Conservation (phyloP, 2,329 filamentous ascomycete genomes). For the Myriosclerotinia duriaeana region DNA sequence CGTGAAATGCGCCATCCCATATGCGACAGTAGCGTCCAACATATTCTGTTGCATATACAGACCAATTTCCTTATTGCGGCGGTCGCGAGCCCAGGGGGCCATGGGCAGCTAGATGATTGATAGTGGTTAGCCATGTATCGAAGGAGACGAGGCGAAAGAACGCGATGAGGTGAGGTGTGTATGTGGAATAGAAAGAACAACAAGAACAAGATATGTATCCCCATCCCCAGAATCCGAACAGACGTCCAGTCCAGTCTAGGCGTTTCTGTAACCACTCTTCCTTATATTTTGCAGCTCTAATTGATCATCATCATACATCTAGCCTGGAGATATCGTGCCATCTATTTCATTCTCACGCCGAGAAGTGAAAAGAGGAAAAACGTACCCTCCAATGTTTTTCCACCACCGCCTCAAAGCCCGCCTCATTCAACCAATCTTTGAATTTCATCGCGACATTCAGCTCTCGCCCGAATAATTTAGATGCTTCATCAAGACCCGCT, state of each 20-base stretch:
- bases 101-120: conserved; percentile 25
- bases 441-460: conserved; percentile 30
- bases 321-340: no score
- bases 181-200: background rate
- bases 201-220: background rate
- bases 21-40: conserved; percentile 26
- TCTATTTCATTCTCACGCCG: background rate
- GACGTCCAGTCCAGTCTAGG: no score
- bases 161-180: background rate
- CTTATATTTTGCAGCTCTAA: background rate
- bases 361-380: background rate
- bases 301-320: no score
- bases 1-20: conserved; percentile 30
- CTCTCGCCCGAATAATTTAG: conserved; percentile 42
- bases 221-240: background rate
- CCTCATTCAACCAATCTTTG: conserved; percentile 38
- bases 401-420: conserved; percentile 42
- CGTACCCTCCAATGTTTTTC: conserved; percentile 22
- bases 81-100: conserved; percentile 45
- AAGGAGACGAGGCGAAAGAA: background rate
- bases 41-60: conserved; percentile 34
- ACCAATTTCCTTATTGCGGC: conserved; percentile 39
- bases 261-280: no score
- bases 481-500: conserved; percentile 27
- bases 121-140: background rate